Evolutionary conservation across 768 basidiomycete genomes (phyloP), one percentile per base, ranked within the genome.

Genomic region (Trametes cingulata): DNA sequence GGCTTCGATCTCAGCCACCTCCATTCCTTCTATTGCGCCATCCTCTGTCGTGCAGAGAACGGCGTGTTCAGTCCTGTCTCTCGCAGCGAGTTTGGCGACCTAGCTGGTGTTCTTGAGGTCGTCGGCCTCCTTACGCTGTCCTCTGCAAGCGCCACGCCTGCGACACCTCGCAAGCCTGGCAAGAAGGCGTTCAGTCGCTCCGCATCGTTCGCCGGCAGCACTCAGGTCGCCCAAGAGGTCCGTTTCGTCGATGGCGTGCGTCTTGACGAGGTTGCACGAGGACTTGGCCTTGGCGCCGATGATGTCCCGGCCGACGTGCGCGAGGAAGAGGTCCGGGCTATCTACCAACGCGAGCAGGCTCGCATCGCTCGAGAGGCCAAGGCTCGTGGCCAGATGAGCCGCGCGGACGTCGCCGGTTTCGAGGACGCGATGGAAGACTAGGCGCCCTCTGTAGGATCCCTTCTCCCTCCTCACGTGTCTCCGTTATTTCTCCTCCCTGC

Each of bases 71-170:
- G 80, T 2, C 78, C 87, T 3, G 89, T 88, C 1, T 89, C 87
- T 10, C 80, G 88, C 9, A 89, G 83, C 69, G 91, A 93, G 66
- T 92, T 94, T 63, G 76, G 79, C 0, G 91, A 94, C 64, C 77
- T 93, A 3, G 67, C 89, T 0, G 81, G 83, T 24, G 75, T 93
- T 48, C 74, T 94, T 37, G 91, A 94, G 73, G 89, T 87, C 3
- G 79, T 82, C 7, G 92, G 91, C 2, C 76, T 91, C 7, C 73
- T 88, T 9, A 76, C 78, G 49, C 63, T 80, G 3, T 74, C 71
- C 12, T 77, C 75, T 12, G 75, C 71, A 61, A 60, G 67, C 45
- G 45, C 50, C 43, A 17, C 57, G 25, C 63, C 72, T 20, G 62
- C 74, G 4, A 75, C 80, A 8, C 77, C 82, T 0, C 74, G 77